A percentile compares a stretch with the other conserved stretches of the same genome.
phyloP scores from a whole-genome alignment of 164 flowering plant species.

The Dillenia turbinata region DNA sequence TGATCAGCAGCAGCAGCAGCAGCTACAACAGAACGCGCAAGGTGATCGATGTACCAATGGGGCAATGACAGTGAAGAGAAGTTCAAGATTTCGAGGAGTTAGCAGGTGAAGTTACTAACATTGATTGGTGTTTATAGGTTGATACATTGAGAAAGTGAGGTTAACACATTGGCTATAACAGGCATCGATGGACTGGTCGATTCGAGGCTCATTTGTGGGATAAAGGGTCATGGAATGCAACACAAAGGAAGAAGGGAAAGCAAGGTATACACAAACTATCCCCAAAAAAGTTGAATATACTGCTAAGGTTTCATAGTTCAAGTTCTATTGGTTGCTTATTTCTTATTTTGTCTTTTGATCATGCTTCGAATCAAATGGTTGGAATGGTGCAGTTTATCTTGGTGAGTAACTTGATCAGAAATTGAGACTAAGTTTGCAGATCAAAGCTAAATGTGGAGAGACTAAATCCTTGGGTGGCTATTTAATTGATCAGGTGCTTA shows the following conservation, averaged over 20 bases:
- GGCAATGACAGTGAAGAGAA: constrained; percentile 46
- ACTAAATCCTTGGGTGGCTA: neutral
- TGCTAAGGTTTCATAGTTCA: neutral
- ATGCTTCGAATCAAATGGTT: neutral
- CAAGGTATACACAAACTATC: constrained; percentile 31
- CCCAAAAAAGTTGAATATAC: too few relatives aligned
- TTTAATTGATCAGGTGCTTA: constrained; percentile 43
- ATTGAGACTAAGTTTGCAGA: neutral
- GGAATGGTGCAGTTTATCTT: constrained; percentile 40
- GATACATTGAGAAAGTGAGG: too few relatives aligned
- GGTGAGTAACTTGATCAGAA: constrained; percentile 27
- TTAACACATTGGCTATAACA: constrained; percentile 5
- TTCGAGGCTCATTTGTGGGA: constrained; percentile 78
- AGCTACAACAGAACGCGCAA: constrained; percentile 6
- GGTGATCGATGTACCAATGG: constrained; percentile 25
- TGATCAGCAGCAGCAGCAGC: constrained; percentile 4
- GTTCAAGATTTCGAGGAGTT: constrained; percentile 59
- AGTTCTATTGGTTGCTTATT: constrained; percentile 2
- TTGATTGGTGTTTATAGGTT: neutral
- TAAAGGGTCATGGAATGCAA: constrained; percentile 57
- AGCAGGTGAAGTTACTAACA: constrained; percentile 33
- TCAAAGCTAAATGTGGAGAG: neutral
- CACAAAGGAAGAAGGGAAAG: constrained; percentile 67
- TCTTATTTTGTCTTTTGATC: constrained; percentile 1
- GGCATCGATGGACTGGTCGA: constrained; percentile 70